phyloP scores from a whole-genome alignment of 495 filamentous ascomycete species.

The Penicillium antarcticum region DNA sequence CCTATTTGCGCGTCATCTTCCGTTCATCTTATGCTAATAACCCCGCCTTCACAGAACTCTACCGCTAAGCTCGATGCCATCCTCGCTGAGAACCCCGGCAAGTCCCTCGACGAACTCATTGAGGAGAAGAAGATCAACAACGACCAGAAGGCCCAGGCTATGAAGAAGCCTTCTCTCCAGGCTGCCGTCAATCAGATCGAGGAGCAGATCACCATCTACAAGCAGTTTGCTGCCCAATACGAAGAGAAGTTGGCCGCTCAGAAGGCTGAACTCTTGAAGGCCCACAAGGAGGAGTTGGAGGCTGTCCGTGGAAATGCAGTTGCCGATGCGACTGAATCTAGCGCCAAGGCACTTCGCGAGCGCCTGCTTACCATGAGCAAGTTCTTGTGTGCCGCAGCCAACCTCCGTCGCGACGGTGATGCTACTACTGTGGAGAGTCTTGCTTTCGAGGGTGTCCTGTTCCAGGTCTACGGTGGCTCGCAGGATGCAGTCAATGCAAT shows the following conservation, averaged over 20 bases:
- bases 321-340: slow-evolving; percentile 57
- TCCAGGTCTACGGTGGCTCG: slow-evolving; percentile 85
- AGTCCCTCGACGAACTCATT: slow-evolving; percentile 82
- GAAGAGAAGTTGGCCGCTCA: slow-evolving; percentile 63
- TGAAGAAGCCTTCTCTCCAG: slow-evolving; percentile 87
- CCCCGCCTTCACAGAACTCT: slow-evolving; percentile 53
- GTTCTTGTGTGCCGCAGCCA: slow-evolving; percentile 76
- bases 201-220: slow-evolving; percentile 80
- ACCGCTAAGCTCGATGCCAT: slow-evolving; percentile 75
- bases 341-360: slow-evolving; percentile 47
- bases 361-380: slow-evolving; percentile 67
- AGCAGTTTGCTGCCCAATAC: slow-evolving; percentile 77
- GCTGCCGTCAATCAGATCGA: slow-evolving; percentile 70
- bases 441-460: slow-evolving; percentile 86
- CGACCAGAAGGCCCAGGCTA: slow-evolving; percentile 84
- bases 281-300: slow-evolving; percentile 66
- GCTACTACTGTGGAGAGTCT: slow-evolving; percentile 67
- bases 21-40: slow-evolving; percentile 1
- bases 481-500: slow-evolving; percentile 76
- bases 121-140: slow-evolving; percentile 78
- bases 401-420: slow-evolving; percentile 62
- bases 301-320: slow-evolving; percentile 63
- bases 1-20: background rate
- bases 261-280: slow-evolving; percentile 69
- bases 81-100: slow-evolving; percentile 70